Evolutionary conservation across 495 filamentous ascomycete species (phyloP), one percentile per base, ranked within the genome.

Genomic region (Podospora anserina): DNA sequence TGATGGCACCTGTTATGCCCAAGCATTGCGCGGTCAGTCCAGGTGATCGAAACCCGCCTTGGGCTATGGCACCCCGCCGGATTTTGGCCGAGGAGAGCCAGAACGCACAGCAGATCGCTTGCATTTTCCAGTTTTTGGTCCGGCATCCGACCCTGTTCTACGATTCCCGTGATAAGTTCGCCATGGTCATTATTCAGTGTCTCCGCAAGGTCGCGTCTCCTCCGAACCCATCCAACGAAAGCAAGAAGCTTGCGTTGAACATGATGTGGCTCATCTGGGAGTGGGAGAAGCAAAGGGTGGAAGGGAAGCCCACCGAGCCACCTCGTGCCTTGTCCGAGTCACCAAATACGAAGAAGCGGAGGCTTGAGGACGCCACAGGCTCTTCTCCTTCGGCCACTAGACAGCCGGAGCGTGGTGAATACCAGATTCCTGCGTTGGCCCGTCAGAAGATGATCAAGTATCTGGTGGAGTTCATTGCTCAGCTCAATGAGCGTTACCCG

Each of bases 61-160:
- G 95, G 96, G 92, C 94, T 2, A 90, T 91, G 71, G 92, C 94
- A 78, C 93, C 96, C 30, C 88, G 93, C 39, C 91, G 92, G 28
- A 97, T 98, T 62, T 79, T 99, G 63, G 89, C 92, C 7, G 96
- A 99, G 78, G 96, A 99, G 76, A 93, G 90, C n/a, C 91, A 93
- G 69, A 99, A 99, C 71, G 84, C 94, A 66, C 94, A 97, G 79
- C 96, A 98, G 79, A 89, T 97, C 77, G 97, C 93, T 44, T 93
- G 91, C 78, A 98, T 99, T 70, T 98, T 97, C 78, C 90, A 97
- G 71, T 99, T 98, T 77, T 81, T 99, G 18, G 96, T 97, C 39
- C 85, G 91, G 59, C 94, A 98, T 75, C 90, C 93, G 2, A 91
- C 94, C 74, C 82, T 98, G 19, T 98, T 99, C 80, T 98, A 96